Evolutionary conservation across 352 stramenopile genomes (phyloP).

Genomic region (Peronospora tabacina): DNA sequence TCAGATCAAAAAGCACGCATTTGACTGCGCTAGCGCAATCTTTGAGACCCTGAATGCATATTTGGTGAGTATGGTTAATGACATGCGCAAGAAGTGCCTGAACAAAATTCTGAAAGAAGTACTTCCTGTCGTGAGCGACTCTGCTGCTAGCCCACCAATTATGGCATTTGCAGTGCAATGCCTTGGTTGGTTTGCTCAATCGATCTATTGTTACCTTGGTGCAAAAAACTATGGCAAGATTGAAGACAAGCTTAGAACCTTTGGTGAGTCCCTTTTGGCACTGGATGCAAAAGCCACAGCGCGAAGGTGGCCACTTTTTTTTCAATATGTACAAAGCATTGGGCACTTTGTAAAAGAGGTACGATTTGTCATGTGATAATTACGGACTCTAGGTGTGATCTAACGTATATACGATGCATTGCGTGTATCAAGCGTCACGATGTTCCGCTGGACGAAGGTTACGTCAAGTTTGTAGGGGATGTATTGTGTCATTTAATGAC

Average conservation of each 20-base stretch:
- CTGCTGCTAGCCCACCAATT: slow-evolving; percentile 23
- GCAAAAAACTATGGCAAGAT: slow-evolving; percentile 51
- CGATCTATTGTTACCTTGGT: slow-evolving; percentile 48
- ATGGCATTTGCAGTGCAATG: slow-evolving; percentile 54
- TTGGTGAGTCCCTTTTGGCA: slow-evolving; percentile 61
- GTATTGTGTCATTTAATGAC: slow-evolving; percentile 53
- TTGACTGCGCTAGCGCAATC: slow-evolving; percentile 36
- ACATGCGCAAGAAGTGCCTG: slow-evolving; percentile 52
- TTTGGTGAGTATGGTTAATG: slow-evolving; percentile 35
- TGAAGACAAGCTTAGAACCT: slow-evolving; percentile 53
- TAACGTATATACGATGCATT: slow-evolving; percentile 6
- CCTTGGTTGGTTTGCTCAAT: slow-evolving; percentile 37
- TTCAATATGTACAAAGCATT: slow-evolving; percentile 49
- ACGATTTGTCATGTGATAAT: slow-evolving; percentile 5
- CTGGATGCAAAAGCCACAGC: slow-evolving; percentile 41
- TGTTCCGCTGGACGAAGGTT: slow-evolving; percentile 33
- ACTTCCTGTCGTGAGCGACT: slow-evolving; percentile 49
- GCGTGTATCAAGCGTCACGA: slow-evolving; percentile 18
- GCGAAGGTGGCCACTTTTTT: slow-evolving; percentile 52
- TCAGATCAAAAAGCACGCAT: slow-evolving; percentile 67
- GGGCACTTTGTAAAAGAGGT: slow-evolving; percentile 51
- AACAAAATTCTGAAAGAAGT: slow-evolving; percentile 73
- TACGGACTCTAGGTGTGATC: slow-evolving; percentile 3
- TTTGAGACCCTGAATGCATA: slow-evolving; percentile 38
- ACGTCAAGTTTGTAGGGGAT: slow-evolving; percentile 47